Evolutionary conservation across 2,329 filamentous ascomycete genomes (phyloP).

Genomic region (Neodidymelliopsis sp.): DNA sequence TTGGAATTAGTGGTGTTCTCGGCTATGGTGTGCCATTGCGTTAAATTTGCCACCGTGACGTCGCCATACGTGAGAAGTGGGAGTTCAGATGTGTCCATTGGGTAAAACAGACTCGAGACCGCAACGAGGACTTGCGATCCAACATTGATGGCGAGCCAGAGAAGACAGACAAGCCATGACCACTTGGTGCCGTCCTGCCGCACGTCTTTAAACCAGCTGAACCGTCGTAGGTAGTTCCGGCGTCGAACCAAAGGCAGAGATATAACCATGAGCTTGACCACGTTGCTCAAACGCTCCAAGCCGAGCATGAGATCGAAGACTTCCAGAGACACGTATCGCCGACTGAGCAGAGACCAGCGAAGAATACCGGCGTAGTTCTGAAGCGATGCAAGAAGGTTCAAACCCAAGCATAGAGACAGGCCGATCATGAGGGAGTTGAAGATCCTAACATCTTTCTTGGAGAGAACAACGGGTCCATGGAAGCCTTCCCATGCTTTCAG

Average conservation of each 20-base stretch:
- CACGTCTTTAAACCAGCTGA: slow-evolving; percentile 41
- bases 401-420: slow-evolving; percentile 43
- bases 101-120: slow-evolving; percentile 44
- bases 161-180: slow-evolving; percentile 44
- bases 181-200: slow-evolving; percentile 41
- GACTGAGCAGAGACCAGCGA: slow-evolving; percentile 45
- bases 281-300: slow-evolving; percentile 39
- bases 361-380: slow-evolving; percentile 45
- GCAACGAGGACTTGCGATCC: slow-evolving; percentile 46
- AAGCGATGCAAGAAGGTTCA: slow-evolving; percentile 44
- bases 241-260: slow-evolving; percentile 40
- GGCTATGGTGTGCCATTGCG: slow-evolving; percentile 25
- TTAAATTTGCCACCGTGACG: slow-evolving; percentile 38
- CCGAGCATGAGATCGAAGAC: slow-evolving; percentile 47
- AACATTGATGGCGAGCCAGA: slow-evolving; percentile 45
- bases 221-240: slow-evolving; percentile 31
- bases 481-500: slow-evolving; percentile 44
- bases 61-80: slow-evolving; percentile 39
- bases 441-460: slow-evolving; percentile 35
- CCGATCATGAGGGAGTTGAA: slow-evolving; percentile 47
- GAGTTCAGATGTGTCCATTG: slow-evolving; percentile 38
- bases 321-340: slow-evolving; percentile 43
- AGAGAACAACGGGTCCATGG: slow-evolving; percentile 29
- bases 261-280: slow-evolving; percentile 45
- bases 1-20: slow-evolving; percentile 14